Base-by-base conservation (phyloP, 805 yeast genomes). In the Wickerhamiella shivajii region DNA sequence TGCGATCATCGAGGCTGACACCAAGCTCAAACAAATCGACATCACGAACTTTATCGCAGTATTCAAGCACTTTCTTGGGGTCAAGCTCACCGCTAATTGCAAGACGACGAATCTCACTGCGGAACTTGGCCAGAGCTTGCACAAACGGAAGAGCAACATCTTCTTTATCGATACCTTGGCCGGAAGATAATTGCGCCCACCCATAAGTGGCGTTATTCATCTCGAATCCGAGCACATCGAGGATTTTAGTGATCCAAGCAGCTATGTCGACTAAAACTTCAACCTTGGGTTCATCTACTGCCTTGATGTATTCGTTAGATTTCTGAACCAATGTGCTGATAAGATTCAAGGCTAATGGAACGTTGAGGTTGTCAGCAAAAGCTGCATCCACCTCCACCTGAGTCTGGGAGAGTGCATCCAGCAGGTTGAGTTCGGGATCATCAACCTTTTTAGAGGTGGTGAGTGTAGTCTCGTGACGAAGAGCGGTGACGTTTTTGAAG, bases 1-100 rank as follows among this genome's bases (percentile, higher is more conserved):
- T 64, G 48, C 96, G 72, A 56, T 90, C 98, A 52, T 87, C 97
- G 36, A 90, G 61, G 1, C 92, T 72, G 26, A 90, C 77, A 18
- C 92, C 90, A 40, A 84, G 59, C 17, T 71, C 66, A 39, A 83
- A 59, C 44, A 90, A 59, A 24, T 77, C 90, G 12, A 66, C 56
- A 44, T 76, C 72, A 47, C 98, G 70, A 15, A 90, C 55, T 5
- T 61, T 54, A 55, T 90, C 98, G 38, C 84, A 68, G 4, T 79
- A 71, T n/a, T 61, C 58, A 29, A 90, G 62, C 5, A 57, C 45
- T 34, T 64, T 64, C 14, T 57, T 59, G 8, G 69, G 71, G 31
- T 61, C 63, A n/a, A n/a, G n/a, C 16, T 22, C 9, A 11, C 24
- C 30, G 31, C 69, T 66, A 42, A 83, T 83, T 3, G 95, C 92